Base-by-base conservation (phyloP, 305 asterid species). In the Fraxinus paxiana region DNA sequence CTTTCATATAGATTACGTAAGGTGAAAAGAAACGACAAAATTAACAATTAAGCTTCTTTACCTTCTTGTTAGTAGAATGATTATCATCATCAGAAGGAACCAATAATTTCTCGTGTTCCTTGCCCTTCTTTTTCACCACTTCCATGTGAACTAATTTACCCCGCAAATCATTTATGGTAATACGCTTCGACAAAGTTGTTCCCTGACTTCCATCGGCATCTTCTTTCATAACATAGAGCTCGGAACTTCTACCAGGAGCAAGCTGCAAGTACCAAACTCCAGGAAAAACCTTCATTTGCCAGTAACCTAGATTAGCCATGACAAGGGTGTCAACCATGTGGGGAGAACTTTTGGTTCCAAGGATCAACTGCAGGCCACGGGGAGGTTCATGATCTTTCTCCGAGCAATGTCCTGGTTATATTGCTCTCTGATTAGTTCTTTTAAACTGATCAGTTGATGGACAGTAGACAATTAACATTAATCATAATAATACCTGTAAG, bases 381-480 rank as follows among this genome's bases (percentile, higher is more conserved):
- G 99, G 99, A 75, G 97, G 92, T 78, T 96, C 99, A 12, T 93
- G 98, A 88, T 96, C 98, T 87, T 96, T 96, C 89, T 96, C 98
- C 0, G 98, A 90, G 90, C 98, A 96, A 84, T 96, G 99, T 76
- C 98, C 99, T 94, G 90, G 75, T 78, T 73, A 85, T 43, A 59
- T 81, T 37, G 43, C 73, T 88, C 75, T 37, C 54, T 3, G 75
- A 78, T 84, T 79, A 86, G 90, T 73, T 78, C 43, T 61, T 34
- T 51, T 51, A 15, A 79, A 79, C 72, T 35, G 61, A 75, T 73
- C 75, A 80, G 56, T 28, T 63, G 18, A 69, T 69, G 74, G 35
- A 30, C 20, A 69, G 7, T 30, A 6, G 22, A 28, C 10, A 8
- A 87, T 8, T 54, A 71, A 84, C 37, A 80, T 77, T 84, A 38